A percentile compares a stretch with the other conserved stretches of the same genome.
phyloP scores from a whole-genome alignment of 2,329 filamentous ascomycete species.

The Aspergillus cejpii region DNA sequence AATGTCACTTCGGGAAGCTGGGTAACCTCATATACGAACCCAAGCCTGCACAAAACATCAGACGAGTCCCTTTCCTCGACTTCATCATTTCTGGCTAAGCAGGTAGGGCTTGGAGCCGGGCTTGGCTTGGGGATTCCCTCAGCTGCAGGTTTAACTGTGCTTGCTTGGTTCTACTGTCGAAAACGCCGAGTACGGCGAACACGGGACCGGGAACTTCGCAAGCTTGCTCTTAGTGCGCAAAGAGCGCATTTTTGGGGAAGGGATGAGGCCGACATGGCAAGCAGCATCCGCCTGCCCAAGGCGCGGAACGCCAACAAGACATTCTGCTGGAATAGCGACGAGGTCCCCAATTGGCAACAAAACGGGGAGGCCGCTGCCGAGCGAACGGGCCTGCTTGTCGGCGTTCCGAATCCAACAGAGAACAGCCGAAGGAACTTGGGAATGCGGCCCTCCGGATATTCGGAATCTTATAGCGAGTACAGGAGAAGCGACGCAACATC shows the following conservation, averaged over 20 bases:
- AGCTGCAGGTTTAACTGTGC: slow-evolving; percentile 43
- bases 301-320: slow-evolving; percentile 16
- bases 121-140: slow-evolving; percentile 57
- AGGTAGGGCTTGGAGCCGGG: slow-evolving; percentile 58
- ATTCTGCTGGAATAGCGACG: slow-evolving; percentile 26
- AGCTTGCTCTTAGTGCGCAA: slow-evolving; percentile 47
- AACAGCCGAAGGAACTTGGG: slow-evolving; percentile 37
- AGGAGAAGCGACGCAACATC: slow-evolving; percentile 47
- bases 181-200: slow-evolving; percentile 39
- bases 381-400: slow-evolving; percentile 38
- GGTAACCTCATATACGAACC: slow-evolving; percentile 52
- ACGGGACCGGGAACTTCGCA: slow-evolving; percentile 51
- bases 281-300: slow-evolving; percentile 30
- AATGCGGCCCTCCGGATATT: slow-evolving; percentile 34
- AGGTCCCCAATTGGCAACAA: slow-evolving; percentile 23
- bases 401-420: slow-evolving; percentile 36
- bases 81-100: slow-evolving; percentile 35
- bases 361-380: slow-evolving; percentile 32
- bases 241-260: slow-evolving; percentile 39
- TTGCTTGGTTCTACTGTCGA: slow-evolving; percentile 48
- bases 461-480: slow-evolving; percentile 45
- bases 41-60: slow-evolving; percentile 22
- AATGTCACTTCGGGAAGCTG: slow-evolving; percentile 57
- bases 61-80: slow-evolving; percentile 10
- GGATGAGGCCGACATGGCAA: slow-evolving; percentile 37